Evolutionary conservation across 257 asterid genomes (phyloP).

Genomic region (Craterostigma plantagineum): DNA sequence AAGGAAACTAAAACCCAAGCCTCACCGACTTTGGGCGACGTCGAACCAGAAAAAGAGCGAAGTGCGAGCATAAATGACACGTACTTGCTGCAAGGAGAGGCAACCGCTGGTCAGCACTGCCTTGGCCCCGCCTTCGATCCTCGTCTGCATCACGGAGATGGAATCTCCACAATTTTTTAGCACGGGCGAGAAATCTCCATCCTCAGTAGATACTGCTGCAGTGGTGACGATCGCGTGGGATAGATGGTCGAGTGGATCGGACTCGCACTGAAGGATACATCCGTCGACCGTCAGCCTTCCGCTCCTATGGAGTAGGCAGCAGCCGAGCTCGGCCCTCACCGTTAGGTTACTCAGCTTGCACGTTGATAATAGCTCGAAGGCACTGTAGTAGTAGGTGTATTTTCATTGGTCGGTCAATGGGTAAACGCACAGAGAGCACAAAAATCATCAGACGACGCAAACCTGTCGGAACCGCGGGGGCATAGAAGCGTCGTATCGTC

Average conservation of each 20-base stretch:
- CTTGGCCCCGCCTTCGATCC: constrained; percentile 94
- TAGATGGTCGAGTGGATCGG: constrained; percentile 82
- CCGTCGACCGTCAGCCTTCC: constrained; percentile 79
- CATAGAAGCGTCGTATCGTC: constrained; percentile 86
- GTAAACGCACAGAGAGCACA: neutral
- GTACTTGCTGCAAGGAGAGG: constrained; percentile 63
- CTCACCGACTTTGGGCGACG: constrained; percentile 20
- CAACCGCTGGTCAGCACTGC: constrained; percentile 82
- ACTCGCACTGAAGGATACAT: constrained; percentile 84
- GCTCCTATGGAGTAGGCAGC: constrained; percentile 90
- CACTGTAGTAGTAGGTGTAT: too few species aligned
- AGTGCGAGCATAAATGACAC: constrained; percentile 65
- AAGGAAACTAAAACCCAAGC: too few species aligned
- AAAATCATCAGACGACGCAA: constrained; percentile 6
- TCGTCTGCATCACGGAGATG: constrained; percentile 58
- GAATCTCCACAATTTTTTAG: constrained; percentile 19
- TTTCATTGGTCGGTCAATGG: neutral
- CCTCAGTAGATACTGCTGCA: constrained; percentile 18
- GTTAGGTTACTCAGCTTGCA: constrained; percentile 91
- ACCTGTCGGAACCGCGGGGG: constrained; percentile 89
- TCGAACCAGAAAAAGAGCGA: constrained; percentile 78
- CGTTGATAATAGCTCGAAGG: constrained; percentile 67
- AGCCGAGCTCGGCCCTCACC: constrained; percentile 85
- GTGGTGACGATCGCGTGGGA: constrained; percentile 93
- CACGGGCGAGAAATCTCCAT: constrained; percentile 18